Percentiles rank a stretch among this genome's conserved stretches.
Conservation (phyloP, 495 filamentous ascomycete genomes). For the Rhizodiscina lignyota region DNA sequence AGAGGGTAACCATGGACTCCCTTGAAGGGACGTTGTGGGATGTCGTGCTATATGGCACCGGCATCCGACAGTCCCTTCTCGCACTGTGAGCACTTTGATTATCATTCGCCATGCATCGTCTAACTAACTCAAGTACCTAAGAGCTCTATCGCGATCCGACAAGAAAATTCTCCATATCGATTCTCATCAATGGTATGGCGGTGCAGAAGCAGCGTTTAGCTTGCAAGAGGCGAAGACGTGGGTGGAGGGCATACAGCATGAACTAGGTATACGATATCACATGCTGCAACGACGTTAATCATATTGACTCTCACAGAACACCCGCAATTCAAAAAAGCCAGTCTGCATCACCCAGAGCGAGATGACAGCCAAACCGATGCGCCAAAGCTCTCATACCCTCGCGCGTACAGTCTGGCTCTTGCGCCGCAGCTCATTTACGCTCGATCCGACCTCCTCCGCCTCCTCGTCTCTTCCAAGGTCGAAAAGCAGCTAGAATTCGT, state of each 20-base stretch:
- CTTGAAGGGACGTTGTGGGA: slow-evolving; percentile 76
- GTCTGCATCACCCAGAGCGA: too few relatives aligned
- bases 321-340: too few relatives aligned
- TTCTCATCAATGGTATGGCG: slow-evolving; percentile 74
- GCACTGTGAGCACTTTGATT: slow-evolving; percentile 46
- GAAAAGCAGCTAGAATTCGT: slow-evolving; percentile 84
- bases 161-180: slow-evolving; percentile 90
- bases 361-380: not conserved
- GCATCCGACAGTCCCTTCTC: slow-evolving; percentile 75
- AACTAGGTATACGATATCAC: slow-evolving; percentile 18
- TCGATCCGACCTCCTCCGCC: slow-evolving; percentile 54
- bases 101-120: slow-evolving; percentile 12
- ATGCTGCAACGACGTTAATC: not conserved
- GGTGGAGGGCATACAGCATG: slow-evolving; percentile 36
- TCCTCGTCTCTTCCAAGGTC: slow-evolving; percentile 73
- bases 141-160: slow-evolving; percentile 78
- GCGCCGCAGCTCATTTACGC: slow-evolving; percentile 80
- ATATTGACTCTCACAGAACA: too few relatives aligned
- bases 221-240: slow-evolving; percentile 68
- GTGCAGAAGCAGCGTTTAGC: slow-evolving; percentile 70
- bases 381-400: slow-evolving; percentile 43
- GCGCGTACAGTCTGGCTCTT: slow-evolving; percentile 69
- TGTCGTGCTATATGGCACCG: slow-evolving; percentile 79
- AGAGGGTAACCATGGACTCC: too few relatives aligned
- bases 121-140: slow-evolving; percentile 56